Conservation (phyloP, 768 basidiomycete genomes). For the Psilocybe cyanescens region DNA sequence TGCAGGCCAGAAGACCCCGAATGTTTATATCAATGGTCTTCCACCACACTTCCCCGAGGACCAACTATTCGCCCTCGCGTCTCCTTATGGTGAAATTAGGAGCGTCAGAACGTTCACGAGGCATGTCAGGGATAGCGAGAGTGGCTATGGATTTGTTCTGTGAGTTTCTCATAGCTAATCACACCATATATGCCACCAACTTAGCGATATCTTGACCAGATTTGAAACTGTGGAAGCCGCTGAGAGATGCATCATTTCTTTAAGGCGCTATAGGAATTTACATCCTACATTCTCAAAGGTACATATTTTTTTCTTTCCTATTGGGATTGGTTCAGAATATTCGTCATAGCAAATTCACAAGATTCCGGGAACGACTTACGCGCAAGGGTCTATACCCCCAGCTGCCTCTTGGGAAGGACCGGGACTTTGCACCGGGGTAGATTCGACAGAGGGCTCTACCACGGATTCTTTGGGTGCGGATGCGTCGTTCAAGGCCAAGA, state of each 20-base stretch:
- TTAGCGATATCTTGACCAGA: conserved; percentile 36
- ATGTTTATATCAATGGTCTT: conserved; percentile 88
- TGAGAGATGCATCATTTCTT: conserved; percentile 71
- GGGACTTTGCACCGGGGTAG: conserved; percentile 15
- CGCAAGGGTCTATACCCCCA: conserved; percentile 33
- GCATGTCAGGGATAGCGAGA: conserved; percentile 73
- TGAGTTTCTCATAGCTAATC: conserved; percentile 34
- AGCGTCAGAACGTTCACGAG: conserved; percentile 87
- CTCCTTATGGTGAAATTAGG: conserved; percentile 72
- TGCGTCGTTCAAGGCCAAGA: conserved; percentile 72
- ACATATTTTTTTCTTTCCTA: not conserved
- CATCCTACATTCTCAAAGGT: conserved; percentile 92
- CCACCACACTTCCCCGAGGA: conserved; percentile 85
- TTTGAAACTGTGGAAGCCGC: conserved; percentile 72
- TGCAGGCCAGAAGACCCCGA: conserved; percentile 56
- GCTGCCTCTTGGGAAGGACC: conserved; percentile 25
- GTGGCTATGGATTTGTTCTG: conserved; percentile 82
- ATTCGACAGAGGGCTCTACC: conserved; percentile 10
- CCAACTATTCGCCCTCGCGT: conserved; percentile 70
- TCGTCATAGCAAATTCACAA: conserved; percentile 65
- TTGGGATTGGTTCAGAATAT: not conserved
- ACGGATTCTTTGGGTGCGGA: conserved; percentile 25
- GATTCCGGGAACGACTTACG: conserved; percentile 76
- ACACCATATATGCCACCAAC: not conserved
- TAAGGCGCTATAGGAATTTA: conserved; percentile 74